These are phyloP conservation scores for Dothideomycetes sp. DNA, from an alignment of 2,329 filamentous ascomycete species.

Conservation along the genomic window DNA sequence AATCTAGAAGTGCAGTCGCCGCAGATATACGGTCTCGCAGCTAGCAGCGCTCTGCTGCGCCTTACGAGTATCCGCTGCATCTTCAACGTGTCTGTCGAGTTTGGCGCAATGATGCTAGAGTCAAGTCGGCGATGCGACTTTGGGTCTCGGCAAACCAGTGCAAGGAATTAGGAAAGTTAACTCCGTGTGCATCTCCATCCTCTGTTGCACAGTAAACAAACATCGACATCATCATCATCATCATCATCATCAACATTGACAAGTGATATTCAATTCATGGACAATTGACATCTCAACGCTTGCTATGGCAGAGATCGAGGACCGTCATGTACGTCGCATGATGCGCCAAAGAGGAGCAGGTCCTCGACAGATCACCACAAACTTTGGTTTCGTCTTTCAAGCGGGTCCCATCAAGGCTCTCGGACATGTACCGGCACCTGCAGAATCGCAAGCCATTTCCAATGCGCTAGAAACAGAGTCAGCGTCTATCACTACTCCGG, in stretches of 20 bases:
- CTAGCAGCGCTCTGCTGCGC: background rate
- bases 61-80: background rate
- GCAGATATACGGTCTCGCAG: background rate
- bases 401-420: constrained; percentile 2
- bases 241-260: no score
- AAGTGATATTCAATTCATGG: no score
- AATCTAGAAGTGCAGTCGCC: background rate
- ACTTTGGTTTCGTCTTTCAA: constrained; percentile 9
- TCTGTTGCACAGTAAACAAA: no score
- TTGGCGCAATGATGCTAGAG: no score
- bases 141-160: no score
- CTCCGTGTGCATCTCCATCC: no score
- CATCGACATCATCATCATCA: no score
- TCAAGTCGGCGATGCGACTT: no score
- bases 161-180: no score
- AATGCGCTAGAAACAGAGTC: background rate
- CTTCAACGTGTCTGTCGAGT: no score
- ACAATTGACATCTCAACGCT: no score
- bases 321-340: constrained; percentile 15
- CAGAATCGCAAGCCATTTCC: background rate
- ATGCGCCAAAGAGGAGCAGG: constrained; percentile 15
- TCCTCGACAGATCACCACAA: constrained; percentile 7
- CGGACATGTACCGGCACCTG: background rate
- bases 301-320: no score
- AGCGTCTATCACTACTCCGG: background rate